Evolutionary conservation across 1,284 basidiomycete species (phyloP).

Genomic region (Boletus mariae): DNA sequence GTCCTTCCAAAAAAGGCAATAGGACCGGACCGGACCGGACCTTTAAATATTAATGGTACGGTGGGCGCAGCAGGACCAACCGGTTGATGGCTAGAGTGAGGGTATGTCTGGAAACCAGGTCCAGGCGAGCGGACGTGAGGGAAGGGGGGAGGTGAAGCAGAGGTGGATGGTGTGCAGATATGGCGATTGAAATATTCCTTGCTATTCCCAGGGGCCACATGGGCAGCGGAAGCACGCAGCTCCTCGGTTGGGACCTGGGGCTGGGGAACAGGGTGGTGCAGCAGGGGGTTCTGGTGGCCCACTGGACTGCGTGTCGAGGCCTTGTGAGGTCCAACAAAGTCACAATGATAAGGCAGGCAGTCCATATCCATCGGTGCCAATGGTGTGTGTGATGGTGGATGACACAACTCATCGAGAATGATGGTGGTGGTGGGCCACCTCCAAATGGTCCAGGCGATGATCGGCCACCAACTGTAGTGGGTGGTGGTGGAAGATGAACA

Average conservation of each 20-base stretch:
- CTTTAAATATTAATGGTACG: constrained; percentile 33
- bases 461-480: constrained; percentile 43
- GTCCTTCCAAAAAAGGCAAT: too few species aligned
- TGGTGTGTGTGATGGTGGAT: constrained; percentile 60
- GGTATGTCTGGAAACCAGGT: constrained; percentile 43
- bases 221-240: constrained; percentile 39
- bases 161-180: constrained; percentile 48
- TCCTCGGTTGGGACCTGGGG: constrained; percentile 47
- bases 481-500: constrained; percentile 59
- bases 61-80: constrained; percentile 52
- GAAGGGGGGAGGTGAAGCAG: constrained; percentile 50
- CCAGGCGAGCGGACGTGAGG: constrained; percentile 46
- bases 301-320: constrained; percentile 44
- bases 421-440: constrained; percentile 78
- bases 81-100: constrained; percentile 43
- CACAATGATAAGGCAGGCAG: constrained; percentile 52
- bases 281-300: constrained; percentile 51
- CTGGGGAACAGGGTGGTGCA: constrained; percentile 67
- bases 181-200: constrained; percentile 53
- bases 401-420: constrained; percentile 65
- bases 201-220: constrained; percentile 37
- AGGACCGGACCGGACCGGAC: too few species aligned
- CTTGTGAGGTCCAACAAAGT: constrained; percentile 50
- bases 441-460: constrained; percentile 67
- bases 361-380: constrained; percentile 87